A percentile compares a stretch with the other conserved stretches of the same genome.
Conservation (phyloP, 208 protist genomes). For the Wallacemonas sp. region DNA sequence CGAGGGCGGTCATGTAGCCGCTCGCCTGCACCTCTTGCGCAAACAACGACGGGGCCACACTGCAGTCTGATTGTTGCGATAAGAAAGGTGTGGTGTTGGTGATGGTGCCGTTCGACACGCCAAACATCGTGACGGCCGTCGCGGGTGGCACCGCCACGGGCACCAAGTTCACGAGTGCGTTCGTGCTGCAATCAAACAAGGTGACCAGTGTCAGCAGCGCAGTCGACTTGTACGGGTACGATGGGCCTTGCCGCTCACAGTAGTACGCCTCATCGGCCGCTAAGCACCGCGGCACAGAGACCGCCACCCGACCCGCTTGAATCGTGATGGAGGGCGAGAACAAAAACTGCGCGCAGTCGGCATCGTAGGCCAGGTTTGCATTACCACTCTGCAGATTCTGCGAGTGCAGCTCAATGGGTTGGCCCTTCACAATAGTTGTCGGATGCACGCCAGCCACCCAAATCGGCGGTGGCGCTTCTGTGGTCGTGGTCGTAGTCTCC, state of each 20-base stretch:
- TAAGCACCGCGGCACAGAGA: constrained; percentile 13
- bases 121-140: constrained; percentile 4
- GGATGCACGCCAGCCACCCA: constrained; percentile 13
- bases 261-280: constrained; percentile 16
- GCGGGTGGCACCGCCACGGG: background rate
- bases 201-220: constrained; percentile 17
- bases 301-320: background rate
- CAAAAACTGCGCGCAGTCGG: constrained; percentile 2
- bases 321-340: constrained; percentile 3
- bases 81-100: constrained; percentile 22
- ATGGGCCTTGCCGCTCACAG: constrained; percentile 19
- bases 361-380: constrained; percentile 20
- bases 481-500: background rate
- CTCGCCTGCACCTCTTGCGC: constrained; percentile 3
- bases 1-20: constrained; percentile 15
- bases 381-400: background rate
- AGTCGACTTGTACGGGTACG: background rate
- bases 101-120: constrained; percentile 4
- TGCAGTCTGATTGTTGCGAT: constrained; percentile 11
- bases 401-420: background rate
- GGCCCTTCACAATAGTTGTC: constrained; percentile 26
- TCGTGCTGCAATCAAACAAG: constrained; percentile 23
- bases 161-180: constrained; percentile 8
- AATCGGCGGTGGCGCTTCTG: background rate
- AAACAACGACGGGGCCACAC: background rate